Base-by-base conservation (phyloP, 306 rosid genomes). In the Acacia melanoxylon region DNA sequence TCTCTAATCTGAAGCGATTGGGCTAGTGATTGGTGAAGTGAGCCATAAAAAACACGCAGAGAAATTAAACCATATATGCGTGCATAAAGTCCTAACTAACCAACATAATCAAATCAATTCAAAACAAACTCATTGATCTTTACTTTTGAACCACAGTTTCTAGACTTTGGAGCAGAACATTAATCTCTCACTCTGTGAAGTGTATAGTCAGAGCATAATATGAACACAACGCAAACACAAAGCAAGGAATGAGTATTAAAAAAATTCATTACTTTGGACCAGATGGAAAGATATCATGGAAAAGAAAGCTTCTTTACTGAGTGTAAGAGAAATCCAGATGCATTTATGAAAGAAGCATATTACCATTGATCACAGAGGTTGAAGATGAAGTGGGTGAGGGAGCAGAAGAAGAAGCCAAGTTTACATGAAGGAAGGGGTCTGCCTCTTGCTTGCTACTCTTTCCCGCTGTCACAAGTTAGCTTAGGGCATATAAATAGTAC, bases 321-420 rank as follows among this genome's bases (percentile, higher is more conserved):
- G 54, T 61, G 20, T 41, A 59, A 70, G 56, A 45, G 37, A 71
- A 24, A 42, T 37, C 35, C 75, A 70, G 33, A 70, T 13, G 5
- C 75, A 10, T 42, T 2, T 29, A 58, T 22, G 65, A 12, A 33
- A 19, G 66, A 59, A 45, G 58, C 11, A 20, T 48, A 70, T 78
- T 10, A 78, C 89, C 89, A 71, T 83, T 83, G 66, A 54, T 37
- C 63, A 44, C 45, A 54, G 78, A 45, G 44, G 8, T 27, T 65
- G 81, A 76, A 83, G 68, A 58, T 77, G 82, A 83, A 68, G 62
- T 31, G 4, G 70, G 51, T 48, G 68, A 82, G 62, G 71, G 67
- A 74, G 77, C 37, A 75, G 81, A 27, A 44, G 72, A 13, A 31
- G 76, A 56, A 65, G 80, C 78, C 72, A 75, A 52, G 49, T 31